Base-by-base conservation (phyloP, 2,329 filamentous ascomycete genomes). In the Fusarium palustre region DNA sequence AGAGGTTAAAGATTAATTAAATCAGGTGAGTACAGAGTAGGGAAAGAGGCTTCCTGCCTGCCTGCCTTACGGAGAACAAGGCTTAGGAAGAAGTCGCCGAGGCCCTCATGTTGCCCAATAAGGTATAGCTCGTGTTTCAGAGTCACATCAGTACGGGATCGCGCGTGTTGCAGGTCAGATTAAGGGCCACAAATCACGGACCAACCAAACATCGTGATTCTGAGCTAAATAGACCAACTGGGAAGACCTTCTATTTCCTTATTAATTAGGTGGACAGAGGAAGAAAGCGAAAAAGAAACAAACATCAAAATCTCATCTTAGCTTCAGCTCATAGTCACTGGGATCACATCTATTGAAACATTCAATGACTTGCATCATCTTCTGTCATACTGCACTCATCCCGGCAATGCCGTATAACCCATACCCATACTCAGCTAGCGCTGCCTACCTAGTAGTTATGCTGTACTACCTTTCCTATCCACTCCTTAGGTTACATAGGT, bases 81-180 rank as follows among this genome's bases (percentile, higher is more conserved):
- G 45, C 25, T 47, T 31, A 50, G 42, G 34, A 55, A 55, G 36
- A 55, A 18, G 45, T 62, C 24, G 43, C 24, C 22, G 7, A 18
- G 12, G 12, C 50, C 38, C 42, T 50, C 33, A 20, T 50, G 30
- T 60, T 54, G 9, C 53, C 53, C 16, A 33, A 68, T 16, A 45
- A 25, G 47, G 64, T 24, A 59, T 62, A 46, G 52, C 22, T 47
- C 13, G 4, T 8, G 68, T 71, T 70, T 70, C 68, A 71, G 15
- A 9, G 15, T 43, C n/a, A 25, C 3, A 67, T 53, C 11, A 46
- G 25, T 66, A 42, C 11, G 33, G 64, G 22, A 54, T 71, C 64
- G 68, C 60, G 50, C 34, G 43, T n/a, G 64, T 70, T 68, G 55
- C 64, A 68, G 45, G 59, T 31, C 36, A 22, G 57, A 69, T 68